Evolutionary conservation across 148 eudicot species (phyloP).

Genomic region (Fagopyrum esculentum): DNA sequence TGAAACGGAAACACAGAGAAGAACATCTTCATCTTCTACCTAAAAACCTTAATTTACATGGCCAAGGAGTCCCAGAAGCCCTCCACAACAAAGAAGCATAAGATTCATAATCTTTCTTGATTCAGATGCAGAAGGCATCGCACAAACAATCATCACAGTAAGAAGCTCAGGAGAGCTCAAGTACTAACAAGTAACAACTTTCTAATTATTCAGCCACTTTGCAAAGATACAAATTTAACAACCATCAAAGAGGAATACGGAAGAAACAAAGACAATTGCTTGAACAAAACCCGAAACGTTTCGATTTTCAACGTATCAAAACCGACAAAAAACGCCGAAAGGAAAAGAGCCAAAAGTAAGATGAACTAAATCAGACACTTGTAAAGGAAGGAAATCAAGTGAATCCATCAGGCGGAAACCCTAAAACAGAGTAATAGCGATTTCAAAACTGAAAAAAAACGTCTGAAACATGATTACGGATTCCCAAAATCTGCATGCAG

Average conservation of each 20-base stretch:
- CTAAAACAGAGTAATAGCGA: background rate
- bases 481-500: background rate
- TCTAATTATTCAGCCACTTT: background rate
- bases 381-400: background rate
- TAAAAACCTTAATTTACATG: no score
- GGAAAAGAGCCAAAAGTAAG: background rate
- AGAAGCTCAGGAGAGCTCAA: background rate
- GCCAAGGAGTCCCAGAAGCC: background rate
- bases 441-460: background rate
- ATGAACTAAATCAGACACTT: background rate
- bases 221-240: background rate
- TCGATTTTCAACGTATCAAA: background rate
- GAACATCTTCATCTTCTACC: background rate
- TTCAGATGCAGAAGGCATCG: background rate
- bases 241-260: background rate
- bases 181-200: background rate
- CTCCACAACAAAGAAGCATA: background rate
- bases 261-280: background rate
- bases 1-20: background rate
- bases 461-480: background rate
- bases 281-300: background rate
- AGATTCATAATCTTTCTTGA: background rate
- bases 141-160: background rate
- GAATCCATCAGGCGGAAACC: background rate
- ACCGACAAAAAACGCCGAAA: background rate